phyloP scores from a whole-genome alignment of 257 asterid species.

The Solanum phureja region DNA sequence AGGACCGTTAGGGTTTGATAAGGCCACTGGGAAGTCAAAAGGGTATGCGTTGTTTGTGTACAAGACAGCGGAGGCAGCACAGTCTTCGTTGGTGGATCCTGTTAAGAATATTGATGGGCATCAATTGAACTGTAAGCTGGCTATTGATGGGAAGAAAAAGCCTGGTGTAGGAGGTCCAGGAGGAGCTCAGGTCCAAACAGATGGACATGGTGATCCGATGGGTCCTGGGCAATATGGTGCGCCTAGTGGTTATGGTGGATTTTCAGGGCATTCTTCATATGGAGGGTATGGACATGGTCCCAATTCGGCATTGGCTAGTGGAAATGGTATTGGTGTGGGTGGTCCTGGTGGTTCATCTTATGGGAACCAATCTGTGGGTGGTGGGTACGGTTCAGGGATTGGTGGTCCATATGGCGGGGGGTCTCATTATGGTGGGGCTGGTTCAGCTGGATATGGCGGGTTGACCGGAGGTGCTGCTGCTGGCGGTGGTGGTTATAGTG shows the following conservation, averaged over 20 bases:
- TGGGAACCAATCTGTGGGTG: constrained; percentile 48
- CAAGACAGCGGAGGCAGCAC: constrained; percentile 60
- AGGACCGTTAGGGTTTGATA: constrained; percentile 83
- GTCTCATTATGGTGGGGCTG: constrained; percentile 38
- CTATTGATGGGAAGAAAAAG: constrained; percentile 65
- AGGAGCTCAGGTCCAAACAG: constrained; percentile 27
- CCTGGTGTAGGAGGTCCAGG: constrained; percentile 32
- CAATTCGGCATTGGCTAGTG: constrained; percentile 1
- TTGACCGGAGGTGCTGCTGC: constrained; percentile 12
- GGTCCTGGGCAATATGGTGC: constrained; percentile 48
- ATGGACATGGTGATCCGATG: constrained; percentile 39
- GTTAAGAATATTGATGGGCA: constrained; percentile 67
- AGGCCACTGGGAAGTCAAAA: constrained; percentile 73
- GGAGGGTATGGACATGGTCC: background rate
- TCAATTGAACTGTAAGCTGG: constrained; percentile 66
- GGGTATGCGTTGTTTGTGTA: constrained; percentile 83
- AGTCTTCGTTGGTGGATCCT: constrained; percentile 62
- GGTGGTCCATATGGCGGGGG: constrained; percentile 42
- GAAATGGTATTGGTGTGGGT: constrained; percentile 25
- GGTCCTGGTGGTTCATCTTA: constrained; percentile 30
- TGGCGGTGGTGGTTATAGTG: constrained; percentile 12
- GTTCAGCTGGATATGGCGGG: constrained; percentile 45
- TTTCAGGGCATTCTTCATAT: constrained; percentile 18
- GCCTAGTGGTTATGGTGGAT: constrained; percentile 39
- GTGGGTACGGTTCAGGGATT: constrained; percentile 14